phyloP scores from a whole-genome alignment of 768 basidiomycete genomes.

The Boletus vermiculosoides region DNA sequence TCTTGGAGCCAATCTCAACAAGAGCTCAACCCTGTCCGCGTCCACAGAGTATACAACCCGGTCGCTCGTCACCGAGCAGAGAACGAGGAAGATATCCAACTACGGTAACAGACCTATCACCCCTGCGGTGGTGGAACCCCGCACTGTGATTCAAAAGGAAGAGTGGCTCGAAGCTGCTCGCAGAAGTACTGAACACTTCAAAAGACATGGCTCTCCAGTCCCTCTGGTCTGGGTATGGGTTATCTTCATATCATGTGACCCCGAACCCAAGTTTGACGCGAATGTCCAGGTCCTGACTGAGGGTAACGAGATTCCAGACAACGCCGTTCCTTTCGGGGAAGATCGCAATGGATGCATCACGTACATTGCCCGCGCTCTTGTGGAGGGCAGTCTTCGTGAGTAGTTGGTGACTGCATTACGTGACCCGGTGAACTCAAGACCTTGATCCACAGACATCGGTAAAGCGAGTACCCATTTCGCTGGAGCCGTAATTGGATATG shows the following conservation, averaged over 20 bases:
- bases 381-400: conserved; percentile 34
- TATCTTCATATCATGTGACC: background rate
- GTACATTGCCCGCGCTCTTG: conserved; percentile 33
- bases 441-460: conserved; percentile 30
- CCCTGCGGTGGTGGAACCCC: conserved; percentile 11
- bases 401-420: background rate
- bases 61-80: too few relatives aligned
- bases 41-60: too few relatives aligned
- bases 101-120: conserved; percentile 17
- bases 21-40: background rate
- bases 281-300: conserved; percentile 28
- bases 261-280: background rate
- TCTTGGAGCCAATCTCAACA: background rate
- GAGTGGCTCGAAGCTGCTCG: conserved; percentile 32
- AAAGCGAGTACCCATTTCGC: conserved; percentile 32
- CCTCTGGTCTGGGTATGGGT: conserved; percentile 33
- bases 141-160: conserved; percentile 23
- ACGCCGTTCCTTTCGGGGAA: conserved; percentile 35
- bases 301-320: conserved; percentile 33
- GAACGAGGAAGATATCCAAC: too few relatives aligned
- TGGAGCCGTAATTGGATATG: conserved; percentile 34
- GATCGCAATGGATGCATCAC: conserved; percentile 28
- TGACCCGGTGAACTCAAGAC: background rate
- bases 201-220: conserved; percentile 26
- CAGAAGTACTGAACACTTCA: conserved; percentile 31